Conservation (phyloP, 2,329 filamentous ascomycete genomes). For the Fusarium sp. region DNA sequence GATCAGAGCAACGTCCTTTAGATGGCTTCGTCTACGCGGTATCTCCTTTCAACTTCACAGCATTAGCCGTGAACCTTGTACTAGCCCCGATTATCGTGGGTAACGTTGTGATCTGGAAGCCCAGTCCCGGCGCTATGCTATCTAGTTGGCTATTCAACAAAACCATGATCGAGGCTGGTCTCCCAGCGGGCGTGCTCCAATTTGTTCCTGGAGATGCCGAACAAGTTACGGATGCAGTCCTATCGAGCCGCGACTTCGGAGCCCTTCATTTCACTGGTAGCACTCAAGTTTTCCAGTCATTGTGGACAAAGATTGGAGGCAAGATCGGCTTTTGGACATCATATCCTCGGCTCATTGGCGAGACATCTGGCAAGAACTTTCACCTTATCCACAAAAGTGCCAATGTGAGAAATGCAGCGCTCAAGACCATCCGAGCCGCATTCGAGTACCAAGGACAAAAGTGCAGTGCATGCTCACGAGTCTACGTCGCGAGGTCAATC, state of each 20-base stretch:
- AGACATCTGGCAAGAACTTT: conserved; percentile 68
- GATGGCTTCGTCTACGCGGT: conserved; percentile 13
- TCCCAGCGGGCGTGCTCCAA: conserved; percentile 56
- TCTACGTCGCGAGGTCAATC: conserved; percentile 66
- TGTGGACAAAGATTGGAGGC: conserved; percentile 36
- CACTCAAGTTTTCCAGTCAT: neutral
- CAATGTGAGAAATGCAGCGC: conserved; percentile 62
- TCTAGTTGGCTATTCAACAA: conserved; percentile 55
- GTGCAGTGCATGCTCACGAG: conserved; percentile 65
- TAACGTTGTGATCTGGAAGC: conserved; percentile 55
- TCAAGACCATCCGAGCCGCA: conserved; percentile 63
- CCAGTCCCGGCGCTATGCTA: conserved; percentile 52
- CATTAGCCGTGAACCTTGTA: conserved; percentile 4
- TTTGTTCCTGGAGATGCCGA: conserved; percentile 57
- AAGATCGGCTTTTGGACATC: conserved; percentile 41
- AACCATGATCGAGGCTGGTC: conserved; percentile 58
- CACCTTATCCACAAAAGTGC: conserved; percentile 53
- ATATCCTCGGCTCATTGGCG: conserved; percentile 63
- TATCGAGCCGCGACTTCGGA: conserved; percentile 17
- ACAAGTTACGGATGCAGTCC: conserved; percentile 50
- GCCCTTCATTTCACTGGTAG: conserved; percentile 3
- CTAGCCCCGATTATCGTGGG: conserved; percentile 6
- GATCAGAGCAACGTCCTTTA: neutral
- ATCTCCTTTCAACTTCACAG: conserved; percentile 11
- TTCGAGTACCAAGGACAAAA: conserved; percentile 69